These are phyloP conservation scores for Microcyclosporella mali DNA, from an alignment of 2,329 filamentous ascomycete species.

Conservation along the genomic window DNA sequence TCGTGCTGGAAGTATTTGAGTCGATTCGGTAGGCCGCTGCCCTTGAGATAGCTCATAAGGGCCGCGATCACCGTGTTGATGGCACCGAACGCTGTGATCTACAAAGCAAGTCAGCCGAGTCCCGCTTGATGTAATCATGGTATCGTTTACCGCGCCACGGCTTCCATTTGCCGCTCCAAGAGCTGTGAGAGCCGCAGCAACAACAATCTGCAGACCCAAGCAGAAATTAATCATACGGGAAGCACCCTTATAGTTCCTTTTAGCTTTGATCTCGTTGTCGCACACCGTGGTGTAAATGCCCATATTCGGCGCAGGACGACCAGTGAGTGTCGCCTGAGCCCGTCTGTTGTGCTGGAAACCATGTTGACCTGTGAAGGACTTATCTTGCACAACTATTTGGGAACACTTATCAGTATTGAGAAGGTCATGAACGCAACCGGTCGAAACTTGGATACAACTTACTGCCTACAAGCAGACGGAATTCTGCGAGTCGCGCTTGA, in stretches of 20 bases:
- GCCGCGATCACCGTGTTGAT: constrained; percentile 22
- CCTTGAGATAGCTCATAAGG: constrained; percentile 20
- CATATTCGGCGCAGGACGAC: constrained; percentile 13
- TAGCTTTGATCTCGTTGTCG: constrained; percentile 17
- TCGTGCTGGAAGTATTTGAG: constrained; percentile 20
- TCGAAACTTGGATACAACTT: not conserved
- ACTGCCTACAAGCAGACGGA: constrained; percentile 17
- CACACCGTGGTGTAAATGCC: constrained; percentile 19
- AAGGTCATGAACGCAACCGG: constrained; percentile 1
- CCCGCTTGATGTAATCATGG: not conserved
- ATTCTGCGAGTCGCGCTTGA: constrained; percentile 4
- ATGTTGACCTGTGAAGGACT: constrained; percentile 13
- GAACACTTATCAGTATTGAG: constrained; percentile 7
- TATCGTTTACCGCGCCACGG: constrained; percentile 8
- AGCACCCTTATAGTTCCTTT: constrained; percentile 14
- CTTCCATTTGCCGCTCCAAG: constrained; percentile 14
- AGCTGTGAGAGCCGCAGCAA: constrained; percentile 19
- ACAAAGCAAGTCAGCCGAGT: not conserved
- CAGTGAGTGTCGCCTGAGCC: constrained; percentile 7
- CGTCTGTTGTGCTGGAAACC: constrained; percentile 13
- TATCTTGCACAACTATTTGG: constrained; percentile 7
- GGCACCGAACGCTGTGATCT: constrained; percentile 19
- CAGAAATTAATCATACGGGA: constrained; percentile 16
- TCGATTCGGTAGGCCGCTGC: constrained; percentile 16
- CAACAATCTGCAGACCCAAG: constrained; percentile 17